Conservation (phyloP, 2,329 filamentous ascomycete species). For the Gaeumannomyces sp. region DNA sequence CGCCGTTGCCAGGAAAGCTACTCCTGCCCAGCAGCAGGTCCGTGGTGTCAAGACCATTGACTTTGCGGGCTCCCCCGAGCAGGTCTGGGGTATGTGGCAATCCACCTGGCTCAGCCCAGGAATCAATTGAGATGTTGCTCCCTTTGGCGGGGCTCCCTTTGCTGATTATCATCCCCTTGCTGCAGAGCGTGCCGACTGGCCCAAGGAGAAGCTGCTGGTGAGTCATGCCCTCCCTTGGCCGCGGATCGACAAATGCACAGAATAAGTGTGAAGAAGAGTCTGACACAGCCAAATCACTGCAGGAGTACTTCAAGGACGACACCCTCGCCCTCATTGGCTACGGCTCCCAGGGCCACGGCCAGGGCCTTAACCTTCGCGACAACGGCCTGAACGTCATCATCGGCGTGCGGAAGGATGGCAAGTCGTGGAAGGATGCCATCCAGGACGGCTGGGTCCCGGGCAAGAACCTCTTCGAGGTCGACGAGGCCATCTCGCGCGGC, state of each 20-base stretch:
- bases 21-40: slow-evolving; percentile 52
- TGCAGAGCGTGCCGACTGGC: slow-evolving; percentile 95
- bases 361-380: slow-evolving; percentile 99
- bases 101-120: neutral
- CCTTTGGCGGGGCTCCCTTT: neutral
- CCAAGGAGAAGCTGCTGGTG: slow-evolving; percentile 93
- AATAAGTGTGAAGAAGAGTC: slow-evolving; percentile 1
- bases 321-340: slow-evolving; percentile 98
- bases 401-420: slow-evolving; percentile 95
- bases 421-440: slow-evolving; percentile 95
- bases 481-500: slow-evolving; percentile 88
- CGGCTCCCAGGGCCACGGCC: slow-evolving; percentile 94
- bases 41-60: slow-evolving; percentile 98
- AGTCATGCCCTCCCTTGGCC: slow-evolving; percentile 33
- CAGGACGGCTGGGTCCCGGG: slow-evolving; percentile 97
- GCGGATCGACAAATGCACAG: neutral
- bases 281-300: slow-evolving; percentile 10
- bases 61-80: slow-evolving; percentile 93
- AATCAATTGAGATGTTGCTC: neutral
- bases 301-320: slow-evolving; percentile 99
- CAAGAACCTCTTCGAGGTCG: slow-evolving; percentile 98
- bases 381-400: slow-evolving; percentile 99
- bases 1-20: slow-evolving; percentile 36
- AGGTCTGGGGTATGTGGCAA: slow-evolving; percentile 70
- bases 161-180: slow-evolving; percentile 2